Conservation (phyloP, 2,329 filamentous ascomycete genomes). For the Endocalyx cinctus region DNA sequence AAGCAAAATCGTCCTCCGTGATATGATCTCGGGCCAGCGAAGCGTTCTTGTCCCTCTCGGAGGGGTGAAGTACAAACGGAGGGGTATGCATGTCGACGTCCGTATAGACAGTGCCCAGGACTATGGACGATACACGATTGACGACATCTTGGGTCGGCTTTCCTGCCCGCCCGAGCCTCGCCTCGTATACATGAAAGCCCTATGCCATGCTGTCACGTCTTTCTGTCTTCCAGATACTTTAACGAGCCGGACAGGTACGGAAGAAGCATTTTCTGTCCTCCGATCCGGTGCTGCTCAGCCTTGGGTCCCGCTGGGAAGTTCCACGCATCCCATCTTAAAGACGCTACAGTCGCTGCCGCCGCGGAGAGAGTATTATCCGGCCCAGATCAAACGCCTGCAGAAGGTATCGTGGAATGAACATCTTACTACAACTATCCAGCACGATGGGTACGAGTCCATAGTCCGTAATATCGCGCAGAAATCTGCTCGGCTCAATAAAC, state of each 20-base stretch:
- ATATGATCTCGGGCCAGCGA: constrained; percentile 34
- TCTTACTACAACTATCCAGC: constrained; percentile 34
- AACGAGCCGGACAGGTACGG: constrained; percentile 53
- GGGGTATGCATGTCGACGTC: constrained; percentile 39
- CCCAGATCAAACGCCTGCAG: constrained; percentile 27
- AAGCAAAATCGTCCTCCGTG: constrained; percentile 54
- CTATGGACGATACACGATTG: constrained; percentile 50
- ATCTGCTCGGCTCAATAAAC: constrained; percentile 25
- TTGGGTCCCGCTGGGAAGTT: constrained; percentile 32
- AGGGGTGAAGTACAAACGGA: constrained; percentile 14
- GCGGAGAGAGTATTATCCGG: constrained; percentile 32
- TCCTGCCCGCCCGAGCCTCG: constrained; percentile 52
- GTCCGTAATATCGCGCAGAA: constrained; percentile 24
- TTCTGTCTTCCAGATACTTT: constrained; percentile 52
- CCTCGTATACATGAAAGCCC: constrained; percentile 50
- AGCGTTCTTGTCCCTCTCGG: constrained; percentile 55
- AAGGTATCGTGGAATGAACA: constrained; percentile 28
- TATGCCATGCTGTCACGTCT: constrained; percentile 57
- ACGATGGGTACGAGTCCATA: constrained; percentile 29
- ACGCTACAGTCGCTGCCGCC: constrained; percentile 24
- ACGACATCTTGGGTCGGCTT: constrained; percentile 49
- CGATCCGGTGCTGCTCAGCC: constrained; percentile 46
- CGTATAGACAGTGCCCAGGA: constrained; percentile 25
- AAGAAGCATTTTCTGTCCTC: constrained; percentile 52
- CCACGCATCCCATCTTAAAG: constrained; percentile 7